Evolutionary conservation across 148 eudicot species (phyloP), one percentile per base, ranked within the genome.

Genomic region (Drosera capensis): DNA sequence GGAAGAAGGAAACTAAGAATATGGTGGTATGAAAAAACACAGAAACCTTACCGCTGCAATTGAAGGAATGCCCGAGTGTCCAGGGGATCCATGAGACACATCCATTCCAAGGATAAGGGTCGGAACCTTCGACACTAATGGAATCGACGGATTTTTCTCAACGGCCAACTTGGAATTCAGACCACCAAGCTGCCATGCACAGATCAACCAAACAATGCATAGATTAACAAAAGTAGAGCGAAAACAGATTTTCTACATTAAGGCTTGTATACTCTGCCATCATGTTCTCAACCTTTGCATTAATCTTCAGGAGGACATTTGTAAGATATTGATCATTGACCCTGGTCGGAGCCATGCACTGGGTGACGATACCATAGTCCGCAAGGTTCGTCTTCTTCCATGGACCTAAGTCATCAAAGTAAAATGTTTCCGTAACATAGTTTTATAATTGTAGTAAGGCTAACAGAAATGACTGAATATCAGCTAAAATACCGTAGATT

Each of bases 271-370:
- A 12, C 46, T 47, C 43, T n/a, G n/a, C n/a, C n/a, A n/a, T n/a
- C n/a, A n/a, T n/a, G n/a, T n/a, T n/a, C n/a, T n/a, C n/a, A n/a
- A 51, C 87, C 83, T 83, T 83, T 13, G 80, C 72, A 62, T 83
- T 83, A 46, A 83, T 83, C 48, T 83, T 79, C 49, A 83, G 48
- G n/a, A 83, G 71, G 9, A 83, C 69, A 53, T 83, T 83, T 2
- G 94, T 83, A 11, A 79, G 53, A 23, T 83, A 83, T 31, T 83
- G 94, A 51, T 83, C 94, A 41, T 83, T 83, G 46, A 83, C 56
- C 28, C 57, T 69, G 8, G 65, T 56, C 3, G 81, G 94, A 14
- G 87, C 71, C 41, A 83, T 75, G 57, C 87, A 79, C 41, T 79
- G 94, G 1, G 84, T 83, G 3, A 52, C 71, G 19, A 76, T 46